Conservation (phyloP, 164 flowering plant genomes). For the Kingdonia uniflora region DNA sequence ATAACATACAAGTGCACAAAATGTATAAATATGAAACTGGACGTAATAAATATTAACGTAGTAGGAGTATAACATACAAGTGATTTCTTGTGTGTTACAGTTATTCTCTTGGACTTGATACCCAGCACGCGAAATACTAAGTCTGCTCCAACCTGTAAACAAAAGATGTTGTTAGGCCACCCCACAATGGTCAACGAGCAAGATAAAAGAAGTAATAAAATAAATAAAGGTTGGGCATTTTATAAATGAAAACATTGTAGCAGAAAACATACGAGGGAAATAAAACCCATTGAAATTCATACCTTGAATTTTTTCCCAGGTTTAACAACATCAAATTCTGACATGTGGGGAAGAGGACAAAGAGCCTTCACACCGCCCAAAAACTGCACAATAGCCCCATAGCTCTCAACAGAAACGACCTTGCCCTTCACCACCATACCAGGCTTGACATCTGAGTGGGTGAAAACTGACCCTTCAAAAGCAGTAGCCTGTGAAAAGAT, state of each 20-base stretch:
- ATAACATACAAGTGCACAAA: no score
- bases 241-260: no score
- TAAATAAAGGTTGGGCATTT: no score
- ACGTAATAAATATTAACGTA: not conserved
- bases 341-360: constrained; percentile 94
- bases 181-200: not conserved
- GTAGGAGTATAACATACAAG: constrained; percentile 39
- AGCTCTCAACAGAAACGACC: constrained; percentile 55
- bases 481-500: constrained; percentile 59
- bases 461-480: constrained; percentile 74
- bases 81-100: constrained; percentile 92
- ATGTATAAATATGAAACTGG: not conserved
- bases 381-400: constrained; percentile 85
- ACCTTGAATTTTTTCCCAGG: constrained; percentile 92
- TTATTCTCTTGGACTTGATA: constrained; percentile 90
- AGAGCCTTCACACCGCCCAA: constrained; percentile 90
- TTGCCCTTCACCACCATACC: constrained; percentile 87
- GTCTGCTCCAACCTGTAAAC: constrained; percentile 74
- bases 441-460: constrained; percentile 92
- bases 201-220: not conserved
- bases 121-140: constrained; percentile 85
- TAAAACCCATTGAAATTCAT: not conserved
- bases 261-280: not conserved
- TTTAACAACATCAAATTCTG: constrained; percentile 75
- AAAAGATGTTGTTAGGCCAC: not conserved